Percentiles rank a stretch among this genome's conserved stretches.
phyloP scores from a whole-genome alignment of 495 filamentous ascomycete species.

The Friedmanniomyces simplex region DNA sequence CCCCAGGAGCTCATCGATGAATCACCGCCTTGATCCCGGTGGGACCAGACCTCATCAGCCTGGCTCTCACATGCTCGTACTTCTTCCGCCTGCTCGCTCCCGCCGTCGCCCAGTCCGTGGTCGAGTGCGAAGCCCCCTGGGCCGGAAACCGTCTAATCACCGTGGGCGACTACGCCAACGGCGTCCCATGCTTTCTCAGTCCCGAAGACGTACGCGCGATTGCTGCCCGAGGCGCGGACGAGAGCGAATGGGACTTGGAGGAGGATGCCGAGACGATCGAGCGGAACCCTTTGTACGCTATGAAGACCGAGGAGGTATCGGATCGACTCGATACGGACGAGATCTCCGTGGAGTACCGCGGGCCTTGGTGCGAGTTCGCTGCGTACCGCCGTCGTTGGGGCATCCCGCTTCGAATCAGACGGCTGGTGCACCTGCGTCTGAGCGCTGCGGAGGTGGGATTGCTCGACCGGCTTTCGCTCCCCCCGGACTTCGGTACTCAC shows the following conservation, averaged over 20 bases:
- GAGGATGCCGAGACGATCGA: background rate
- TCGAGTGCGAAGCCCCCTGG: background rate
- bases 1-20: background rate
- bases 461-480: background rate
- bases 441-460: background rate
- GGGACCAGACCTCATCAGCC: background rate
- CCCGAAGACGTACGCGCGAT: background rate
- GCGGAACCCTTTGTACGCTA: background rate
- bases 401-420: background rate
- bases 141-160: background rate
- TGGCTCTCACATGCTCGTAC: background rate
- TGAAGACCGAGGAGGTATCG: background rate
- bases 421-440: background rate
- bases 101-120: background rate
- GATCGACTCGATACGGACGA: too few species aligned
- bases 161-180: background rate
- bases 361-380: too few species aligned
- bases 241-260: background rate
- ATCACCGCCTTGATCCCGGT: background rate
- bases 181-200: background rate
- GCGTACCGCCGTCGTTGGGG: too few species aligned
- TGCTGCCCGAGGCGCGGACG: background rate
- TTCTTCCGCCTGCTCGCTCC: conserved; percentile 1
- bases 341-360: too few species aligned
- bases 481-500: background rate